phyloP scores from a whole-genome alignment of 805 yeast species.

The Sungouiella thailandica region DNA sequence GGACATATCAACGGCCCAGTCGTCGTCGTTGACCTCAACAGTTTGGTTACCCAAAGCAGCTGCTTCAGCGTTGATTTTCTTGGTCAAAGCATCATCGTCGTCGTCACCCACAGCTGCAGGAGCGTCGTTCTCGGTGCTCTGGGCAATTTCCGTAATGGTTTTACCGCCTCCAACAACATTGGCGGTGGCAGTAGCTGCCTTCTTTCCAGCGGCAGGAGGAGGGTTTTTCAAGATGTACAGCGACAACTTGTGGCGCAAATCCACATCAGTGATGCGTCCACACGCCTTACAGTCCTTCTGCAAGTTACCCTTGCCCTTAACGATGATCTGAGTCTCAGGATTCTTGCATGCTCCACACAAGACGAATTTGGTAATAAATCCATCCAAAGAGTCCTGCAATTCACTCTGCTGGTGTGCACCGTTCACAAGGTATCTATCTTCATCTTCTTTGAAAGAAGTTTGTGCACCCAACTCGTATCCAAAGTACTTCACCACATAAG shows the following conservation, averaged over 20 bases:
- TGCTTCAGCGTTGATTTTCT: conserved; percentile 81
- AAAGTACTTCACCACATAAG: conserved; percentile 88
- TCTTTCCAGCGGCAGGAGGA: conserved; percentile 67
- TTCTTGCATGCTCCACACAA: conserved; percentile 93
- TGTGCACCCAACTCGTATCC: conserved; percentile 98
- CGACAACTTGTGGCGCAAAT: conserved; percentile 81
- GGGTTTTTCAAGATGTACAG: conserved; percentile 88
- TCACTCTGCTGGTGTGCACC: conserved; percentile 90
- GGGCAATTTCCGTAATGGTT: conserved; percentile 74
- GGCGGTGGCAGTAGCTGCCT: conserved; percentile 85
- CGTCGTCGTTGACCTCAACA: conserved; percentile 77
- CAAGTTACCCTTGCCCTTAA: conserved; percentile 69
- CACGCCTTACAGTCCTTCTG: conserved; percentile 97
- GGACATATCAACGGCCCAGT: conserved; percentile 96
- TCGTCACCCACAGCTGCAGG: conserved; percentile 40
- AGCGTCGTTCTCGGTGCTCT: conserved; percentile 32
- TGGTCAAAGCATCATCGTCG: conserved; percentile 71
- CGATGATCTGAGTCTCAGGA: conserved; percentile 91
- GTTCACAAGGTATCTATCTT: conserved; percentile 86
- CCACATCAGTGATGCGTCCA: conserved; percentile 82
- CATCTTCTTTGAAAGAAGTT: conserved; percentile 72
- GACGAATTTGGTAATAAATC: conserved; percentile 88
- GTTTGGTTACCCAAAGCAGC: conserved; percentile 50
- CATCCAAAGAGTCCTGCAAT: conserved; percentile 91
- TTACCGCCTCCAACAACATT: conserved; percentile 85